Evolutionary conservation across 2,329 filamentous ascomycete genomes (phyloP), one percentile per base, ranked within the genome.

Genomic region (Epichloe bromicola): DNA sequence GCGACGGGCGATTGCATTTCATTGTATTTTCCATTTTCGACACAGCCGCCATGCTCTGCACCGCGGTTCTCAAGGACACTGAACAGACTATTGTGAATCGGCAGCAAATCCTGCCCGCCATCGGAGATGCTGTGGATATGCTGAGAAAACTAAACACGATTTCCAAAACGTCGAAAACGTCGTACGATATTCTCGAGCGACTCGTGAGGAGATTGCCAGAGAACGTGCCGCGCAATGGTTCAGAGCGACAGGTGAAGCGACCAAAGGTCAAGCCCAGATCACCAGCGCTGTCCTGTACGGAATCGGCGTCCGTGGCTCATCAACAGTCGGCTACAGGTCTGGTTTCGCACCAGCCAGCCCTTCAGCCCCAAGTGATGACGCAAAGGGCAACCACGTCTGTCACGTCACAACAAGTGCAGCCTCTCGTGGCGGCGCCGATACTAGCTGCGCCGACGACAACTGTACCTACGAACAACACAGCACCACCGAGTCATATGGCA

Each of bases 11-110:
- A 23, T 73, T 75, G 36, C 72, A 76, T 52, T 69, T 76, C 48
- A 72, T 74, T 15, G 70, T 74, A 0, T 78, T 76, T 49, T 65
- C 69, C 4, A 67, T 76, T 26, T 76, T 78, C 50, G 73, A 78
- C 51, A 74, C 73, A 0, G 68, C 72, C 0, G 70, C 74, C 1
- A 65, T 74, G 34, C 60, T 77, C 3, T 75, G 70, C 50, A 75
- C 74, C 0, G 72, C 73, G 0, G 60, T 78, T 5, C 68, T 75
- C 8, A 74, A 77, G 54, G 74, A 77, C 39, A 56, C 59, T 8
- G 62, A 67, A 10, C 53, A 59, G 15, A 65, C 60, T 5, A 65
- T 74, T 3, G 65, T 67, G 1, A 66, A 63, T 36, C 67, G 68
- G 11, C 63, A 68, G 0, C 65, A 71, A 20, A 64, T 74, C 1